Base-by-base conservation (phyloP, 306 rosid genomes). In the Oxytropis ochrocephala region DNA sequence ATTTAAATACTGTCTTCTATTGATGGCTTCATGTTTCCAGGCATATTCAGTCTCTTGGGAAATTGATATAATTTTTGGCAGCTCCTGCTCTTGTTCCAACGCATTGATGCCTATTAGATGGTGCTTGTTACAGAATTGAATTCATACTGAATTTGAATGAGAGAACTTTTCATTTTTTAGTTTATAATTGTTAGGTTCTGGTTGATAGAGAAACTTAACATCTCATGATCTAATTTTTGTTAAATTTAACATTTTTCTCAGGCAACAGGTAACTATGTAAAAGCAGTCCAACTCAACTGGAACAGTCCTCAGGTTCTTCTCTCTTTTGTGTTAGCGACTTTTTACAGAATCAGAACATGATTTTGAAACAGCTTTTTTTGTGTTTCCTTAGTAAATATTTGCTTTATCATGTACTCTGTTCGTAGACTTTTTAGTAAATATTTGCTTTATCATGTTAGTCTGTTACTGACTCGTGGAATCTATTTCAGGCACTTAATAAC, bases 281-380 rank as follows among this genome's bases (percentile, higher is more conserved):
- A 85, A 64, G 99, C 99, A 46, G 97, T 95, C 75, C 87, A 84
- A 64, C 99, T 95, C 75, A 95, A 89, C 82, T 95, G 99, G 99
- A 95, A 95, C 79, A 95, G 95, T 80, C 99, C 99, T 43, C 99
- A 95, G 99, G 98, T 94, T 76, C 67, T 57, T 67, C 50, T 32
- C 78, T 63, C 79, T 54, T 71, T 67, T 57, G 64, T 75, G 32
- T 30, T 18, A 50, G 17, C 14, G 32, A 33, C 8, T 71, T 75
- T 50, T 80, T 64, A 13, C 36, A 18, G 46, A 70, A 27, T 17
- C 12, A 8, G 30, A 65, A 35, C 46, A 12, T 57, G 48, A 65
- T 38, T 64, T 50, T 24, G 33, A 42, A 65, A n/a, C 48, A 64
- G 17, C 13, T 9, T 62, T 64, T 12, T 38, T 70, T 48, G 41